Percentiles rank a stretch among this genome's conserved stretches.
phyloP scores from a whole-genome alignment of 768 basidiomycete genomes.

The Hypholoma fasciculare region DNA sequence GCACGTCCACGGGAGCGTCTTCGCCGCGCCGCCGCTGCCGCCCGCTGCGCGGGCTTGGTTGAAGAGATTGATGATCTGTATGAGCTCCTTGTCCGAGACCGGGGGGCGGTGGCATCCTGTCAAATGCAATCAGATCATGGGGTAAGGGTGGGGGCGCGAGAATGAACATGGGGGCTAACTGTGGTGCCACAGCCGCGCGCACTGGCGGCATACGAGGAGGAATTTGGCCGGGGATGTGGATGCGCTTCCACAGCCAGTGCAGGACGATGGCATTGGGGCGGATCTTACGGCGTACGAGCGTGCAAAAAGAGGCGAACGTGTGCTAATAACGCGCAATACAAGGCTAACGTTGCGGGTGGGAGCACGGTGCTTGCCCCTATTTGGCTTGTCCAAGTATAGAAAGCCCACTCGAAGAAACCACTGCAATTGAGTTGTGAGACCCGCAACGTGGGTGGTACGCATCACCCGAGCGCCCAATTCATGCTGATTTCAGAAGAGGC shows the following conservation, averaged over 20 bases:
- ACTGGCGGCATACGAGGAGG: slow-evolving; percentile 31
- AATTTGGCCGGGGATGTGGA: slow-evolving; percentile 27
- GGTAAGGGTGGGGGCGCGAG: background rate
- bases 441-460: background rate
- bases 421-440: background rate
- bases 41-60: slow-evolving; percentile 7
- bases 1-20: slow-evolving; percentile 18
- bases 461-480: background rate
- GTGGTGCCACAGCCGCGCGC: slow-evolving; percentile 36
- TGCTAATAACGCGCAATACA: background rate
- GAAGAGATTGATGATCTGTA: slow-evolving; percentile 25
- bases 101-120: slow-evolving; percentile 37
- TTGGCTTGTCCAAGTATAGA: background rate
- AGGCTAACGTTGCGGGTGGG: background rate
- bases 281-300: background rate
- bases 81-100: slow-evolving; percentile 30
- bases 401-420: background rate
- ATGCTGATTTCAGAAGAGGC: background rate
- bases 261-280: slow-evolving; percentile 14
- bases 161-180: slow-evolving; percentile 21
- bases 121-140: no score
- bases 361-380: background rate
- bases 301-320: background rate
- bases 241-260: slow-evolving; percentile 24
- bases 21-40: background rate